Evolutionary conservation across 352 stramenopile species (phyloP), one percentile per base, ranked within the genome.

Genomic region (Phytophthora crassamura): DNA sequence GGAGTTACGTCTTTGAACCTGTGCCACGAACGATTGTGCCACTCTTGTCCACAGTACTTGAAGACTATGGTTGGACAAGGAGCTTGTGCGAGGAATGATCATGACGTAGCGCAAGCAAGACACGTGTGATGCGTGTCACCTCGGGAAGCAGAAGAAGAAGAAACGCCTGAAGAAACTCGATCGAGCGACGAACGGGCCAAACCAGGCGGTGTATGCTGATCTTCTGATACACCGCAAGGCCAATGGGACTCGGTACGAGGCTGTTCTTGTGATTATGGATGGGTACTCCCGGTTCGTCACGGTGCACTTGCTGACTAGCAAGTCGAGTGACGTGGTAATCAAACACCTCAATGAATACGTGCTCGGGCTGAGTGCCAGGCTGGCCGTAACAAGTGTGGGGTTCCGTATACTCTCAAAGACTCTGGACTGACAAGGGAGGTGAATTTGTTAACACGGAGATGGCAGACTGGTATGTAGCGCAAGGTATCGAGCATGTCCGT

Each of bases 141-240:
- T 59, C 3, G 35, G 47, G 4, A 63, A 55, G 22, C 55, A 64
- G 33, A 66, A 59, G 32, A 66, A 45, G 30, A 52, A 47, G 7
- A 32, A 66, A 66, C 22, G n/a, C n/a, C n/a, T n/a, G n/a, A n/a
- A n/a, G n/a, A n/a, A n/a, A n/a, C n/a, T n/a, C n/a, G n/a, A n/a
- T n/a, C n/a, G n/a, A n/a, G n/a, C n/a, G n/a, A n/a, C n/a, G n/a
- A n/a, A n/a, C n/a, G n/a, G n/a, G n/a, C n/a, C n/a, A n/a, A n/a
- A n/a, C n/a, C 48, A 67, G 54, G 48, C 59, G 11, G 41, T 59
- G 18, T 67, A 49, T 11, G 49, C 40, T 5, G 59, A 67, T 12
- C 12, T 67, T 1, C 22, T 56, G 30, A 33, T 67, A 5, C 49
- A 39, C 2, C n/a, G 40, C 15, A 56, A 55, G 18, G 4, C 1